These are phyloP conservation scores for Corrigiola litoralis DNA, from an alignment of 179 eudicot species.

Conservation along the genomic window DNA sequence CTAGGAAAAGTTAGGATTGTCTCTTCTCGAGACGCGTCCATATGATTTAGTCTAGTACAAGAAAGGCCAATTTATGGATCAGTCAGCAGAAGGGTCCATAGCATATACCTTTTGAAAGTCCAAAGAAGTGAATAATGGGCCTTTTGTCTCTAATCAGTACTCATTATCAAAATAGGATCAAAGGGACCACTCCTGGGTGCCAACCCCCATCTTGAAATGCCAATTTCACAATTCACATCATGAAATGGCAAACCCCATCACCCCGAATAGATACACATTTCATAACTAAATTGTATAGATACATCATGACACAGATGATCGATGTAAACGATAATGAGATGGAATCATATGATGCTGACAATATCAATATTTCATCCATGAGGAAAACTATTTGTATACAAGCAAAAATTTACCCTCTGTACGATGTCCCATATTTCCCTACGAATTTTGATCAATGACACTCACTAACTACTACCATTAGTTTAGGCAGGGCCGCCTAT, in stretches of 20 bases:
- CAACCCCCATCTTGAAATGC: neutral
- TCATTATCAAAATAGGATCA: neutral
- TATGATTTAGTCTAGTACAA: neutral
- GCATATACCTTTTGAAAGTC: neutral
- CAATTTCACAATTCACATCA: neutral
- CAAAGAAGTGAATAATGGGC: conserved; percentile 10
- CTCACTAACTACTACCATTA: neutral
- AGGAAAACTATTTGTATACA: neutral
- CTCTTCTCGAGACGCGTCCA: too few species aligned
- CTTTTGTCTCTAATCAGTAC: conserved; percentile 4
- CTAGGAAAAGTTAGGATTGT: too few species aligned
- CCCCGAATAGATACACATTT: neutral
- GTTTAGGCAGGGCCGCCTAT: too few species aligned
- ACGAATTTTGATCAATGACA: neutral
- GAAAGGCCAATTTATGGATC: conserved; percentile 12
- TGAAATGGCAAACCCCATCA: neutral
- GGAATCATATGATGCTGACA: conserved; percentile 17
- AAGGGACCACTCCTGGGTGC: neutral
- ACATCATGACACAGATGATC: neutral
- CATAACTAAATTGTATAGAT: neutral
- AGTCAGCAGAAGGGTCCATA: neutral
- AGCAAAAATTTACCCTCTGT: too few species aligned
- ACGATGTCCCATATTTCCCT: neutral
- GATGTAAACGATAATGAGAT: neutral
- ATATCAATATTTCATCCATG: neutral